Base-by-base conservation (phyloP, 371 early-diverging fungal genomes). In the Paraphysoderma sedebokerense region DNA sequence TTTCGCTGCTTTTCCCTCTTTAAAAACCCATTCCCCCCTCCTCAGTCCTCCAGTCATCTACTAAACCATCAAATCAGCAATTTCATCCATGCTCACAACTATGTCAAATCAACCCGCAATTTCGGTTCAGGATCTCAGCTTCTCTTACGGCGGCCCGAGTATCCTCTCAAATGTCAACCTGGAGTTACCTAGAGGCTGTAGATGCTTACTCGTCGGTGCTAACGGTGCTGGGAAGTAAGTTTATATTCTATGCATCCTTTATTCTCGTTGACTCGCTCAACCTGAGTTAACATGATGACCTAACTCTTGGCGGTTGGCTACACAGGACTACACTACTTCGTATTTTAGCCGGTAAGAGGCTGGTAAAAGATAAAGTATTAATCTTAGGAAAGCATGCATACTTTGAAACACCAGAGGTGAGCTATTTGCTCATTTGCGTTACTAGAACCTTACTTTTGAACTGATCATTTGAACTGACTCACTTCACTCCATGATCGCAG, bases 331-430 rank as follows among this genome's bases (percentile, higher is more conserved):
- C 81, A 1, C 55, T 83, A 31, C 53, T 83, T 38, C 62, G 70
- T 19, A 75, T 74, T 48, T 54, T 76, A 27, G 83, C 72, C 41
- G 82, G 79, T 40, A 86, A 76, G 56, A 71, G 81, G 33, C 67
- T 77, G 70, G 61, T 70, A 33, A 64, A 50, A 45, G 70, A 63
- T 52, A 59, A 59, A 48, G 72, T 74, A 33, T 57, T 54, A 29
- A 77, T 76, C 0, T 48, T 76, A 38, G 81, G 78, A 31, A 70
- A 63, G 55, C 55, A 70, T 55, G 72, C 84, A 13, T 88, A 80
- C 55, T 46, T 67, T 13, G 80, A 82, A 42, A 67, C 70, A 5
- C 67, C 74, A 9, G 38, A 48, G 52, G 62, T 60, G 38, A 19
- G 57, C 47, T 29, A n/a, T n/a, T n/a, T n/a, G n/a, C n/a, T n/a